A percentile compares a stretch with the other conserved stretches of the same genome.
phyloP scores from a whole-genome alignment of 2,329 filamentous ascomycete species.

The Bipolaris gigantea region DNA sequence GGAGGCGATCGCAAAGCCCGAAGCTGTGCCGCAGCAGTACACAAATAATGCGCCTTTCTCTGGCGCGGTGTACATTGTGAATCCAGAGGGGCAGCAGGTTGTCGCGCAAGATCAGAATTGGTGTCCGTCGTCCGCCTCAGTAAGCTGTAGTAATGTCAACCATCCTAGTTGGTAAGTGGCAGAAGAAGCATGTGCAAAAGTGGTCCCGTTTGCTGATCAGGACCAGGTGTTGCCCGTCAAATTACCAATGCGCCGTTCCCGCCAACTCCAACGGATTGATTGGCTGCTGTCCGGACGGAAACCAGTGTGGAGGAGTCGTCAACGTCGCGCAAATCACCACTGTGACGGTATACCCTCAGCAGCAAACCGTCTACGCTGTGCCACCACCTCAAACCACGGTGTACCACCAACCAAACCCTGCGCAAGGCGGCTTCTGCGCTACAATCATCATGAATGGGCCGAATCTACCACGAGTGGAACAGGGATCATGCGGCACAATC shows the following conservation, averaged over 20 bases:
- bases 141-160: constrained; percentile 48
- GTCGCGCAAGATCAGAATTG: constrained; percentile 38
- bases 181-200: neutral
- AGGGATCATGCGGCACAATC: constrained; percentile 45
- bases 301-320: constrained; percentile 37
- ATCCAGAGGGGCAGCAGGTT: constrained; percentile 37
- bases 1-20: constrained; percentile 30
- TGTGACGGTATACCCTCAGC: constrained; percentile 39
- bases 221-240: constrained; percentile 44
- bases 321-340: constrained; percentile 40
- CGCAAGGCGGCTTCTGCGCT: constrained; percentile 39
- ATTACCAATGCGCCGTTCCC: constrained; percentile 39
- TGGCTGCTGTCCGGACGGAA: constrained; percentile 44
- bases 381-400: constrained; percentile 30
- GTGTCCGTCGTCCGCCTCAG: constrained; percentile 41
- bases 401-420: constrained; percentile 27
- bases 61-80: constrained; percentile 45
- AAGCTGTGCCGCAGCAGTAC: constrained; percentile 33
- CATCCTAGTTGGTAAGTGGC: constrained; percentile 49
- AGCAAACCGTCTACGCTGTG: constrained; percentile 35
- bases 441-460: constrained; percentile 43
- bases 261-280: constrained; percentile 39
- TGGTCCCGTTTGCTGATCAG: neutral
- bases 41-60: constrained; percentile 46
- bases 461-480: constrained; percentile 36